Evolutionary conservation across 140 eudicot species (phyloP).

Genomic region (Cichorium intybus): DNA sequence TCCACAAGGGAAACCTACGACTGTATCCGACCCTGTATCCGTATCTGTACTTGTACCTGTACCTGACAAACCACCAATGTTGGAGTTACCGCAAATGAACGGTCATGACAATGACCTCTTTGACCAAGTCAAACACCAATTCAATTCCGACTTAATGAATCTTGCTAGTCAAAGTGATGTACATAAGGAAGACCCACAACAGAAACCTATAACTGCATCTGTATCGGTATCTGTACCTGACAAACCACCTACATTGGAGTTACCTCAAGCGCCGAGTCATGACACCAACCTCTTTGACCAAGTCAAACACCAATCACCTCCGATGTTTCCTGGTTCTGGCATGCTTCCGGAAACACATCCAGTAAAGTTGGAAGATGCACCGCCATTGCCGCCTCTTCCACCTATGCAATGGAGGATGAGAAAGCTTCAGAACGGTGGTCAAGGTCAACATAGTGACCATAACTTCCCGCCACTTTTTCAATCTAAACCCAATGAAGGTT

Average conservation of each 20-base stretch:
- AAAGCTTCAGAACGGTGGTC: slow-evolving; percentile 34
- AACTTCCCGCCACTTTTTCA: slow-evolving; percentile 27
- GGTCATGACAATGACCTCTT: not conserved
- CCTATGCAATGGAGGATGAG: slow-evolving; percentile 90
- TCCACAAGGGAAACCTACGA: not conserved
- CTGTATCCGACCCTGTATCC: no score
- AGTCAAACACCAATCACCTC: slow-evolving; percentile 27
- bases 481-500: slow-evolving; percentile 5
- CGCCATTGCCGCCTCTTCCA: slow-evolving; percentile 92
- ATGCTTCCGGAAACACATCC: slow-evolving; percentile 38
- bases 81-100: no score
- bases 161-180: slow-evolving; percentile 4
- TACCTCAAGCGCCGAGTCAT: slow-evolving; percentile 14
- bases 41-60: no score
- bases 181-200: no score
- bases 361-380: slow-evolving; percentile 45
- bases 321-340: slow-evolving; percentile 32
- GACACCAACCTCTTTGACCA: slow-evolving; percentile 13
- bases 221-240: no score
- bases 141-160: not conserved
- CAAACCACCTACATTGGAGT: slow-evolving; percentile 4
- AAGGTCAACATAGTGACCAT: slow-evolving; percentile 16
- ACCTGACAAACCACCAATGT: no score
- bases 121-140: slow-evolving; percentile 29
- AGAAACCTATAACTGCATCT: no score